Conservation (phyloP, 2,329 filamentous ascomycete genomes). For the Metarhizium anisopliae region DNA sequence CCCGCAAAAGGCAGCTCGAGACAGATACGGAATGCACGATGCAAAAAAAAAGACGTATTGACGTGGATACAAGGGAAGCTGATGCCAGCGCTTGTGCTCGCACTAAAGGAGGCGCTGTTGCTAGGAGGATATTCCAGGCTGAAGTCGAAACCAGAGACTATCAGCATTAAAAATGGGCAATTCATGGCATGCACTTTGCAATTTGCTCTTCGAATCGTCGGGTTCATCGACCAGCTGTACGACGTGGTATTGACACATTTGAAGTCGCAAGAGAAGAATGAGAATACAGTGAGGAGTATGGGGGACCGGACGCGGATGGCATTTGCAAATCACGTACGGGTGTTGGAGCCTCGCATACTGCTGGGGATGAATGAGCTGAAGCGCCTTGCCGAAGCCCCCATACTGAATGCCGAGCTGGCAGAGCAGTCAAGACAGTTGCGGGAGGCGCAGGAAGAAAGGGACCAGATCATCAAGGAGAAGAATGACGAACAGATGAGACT, state of each 20-base stretch:
- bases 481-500: slow-evolving; percentile 8
- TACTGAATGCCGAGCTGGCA: not conserved
- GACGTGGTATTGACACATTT: not conserved
- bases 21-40: not conserved
- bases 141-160: not conserved
- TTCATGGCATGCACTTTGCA: slow-evolving; percentile 8
- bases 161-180: not conserved
- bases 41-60: slow-evolving; percentile 1
- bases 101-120: slow-evolving; percentile 13
- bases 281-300: not conserved
- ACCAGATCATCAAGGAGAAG: not conserved
- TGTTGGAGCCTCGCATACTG: not conserved
- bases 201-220: slow-evolving; percentile 1
- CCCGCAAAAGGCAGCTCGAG: not conserved
- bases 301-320: not conserved
- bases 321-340: not conserved
- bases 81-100: slow-evolving; percentile 17
- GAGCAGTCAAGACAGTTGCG: not conserved
- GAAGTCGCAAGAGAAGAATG: not conserved
- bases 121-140: slow-evolving; percentile 8
- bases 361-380: not conserved
- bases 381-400: not conserved
- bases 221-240: slow-evolving; percentile 2
- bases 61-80: slow-evolving; percentile 10
- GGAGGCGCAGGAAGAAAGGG: slow-evolving; percentile 3